Percentiles rank a stretch among this genome's conserved stretches.
Evolutionary conservation across 495 filamentous ascomycete species (phyloP).

Genomic region (Parathielavia hyrcaniae): DNA sequence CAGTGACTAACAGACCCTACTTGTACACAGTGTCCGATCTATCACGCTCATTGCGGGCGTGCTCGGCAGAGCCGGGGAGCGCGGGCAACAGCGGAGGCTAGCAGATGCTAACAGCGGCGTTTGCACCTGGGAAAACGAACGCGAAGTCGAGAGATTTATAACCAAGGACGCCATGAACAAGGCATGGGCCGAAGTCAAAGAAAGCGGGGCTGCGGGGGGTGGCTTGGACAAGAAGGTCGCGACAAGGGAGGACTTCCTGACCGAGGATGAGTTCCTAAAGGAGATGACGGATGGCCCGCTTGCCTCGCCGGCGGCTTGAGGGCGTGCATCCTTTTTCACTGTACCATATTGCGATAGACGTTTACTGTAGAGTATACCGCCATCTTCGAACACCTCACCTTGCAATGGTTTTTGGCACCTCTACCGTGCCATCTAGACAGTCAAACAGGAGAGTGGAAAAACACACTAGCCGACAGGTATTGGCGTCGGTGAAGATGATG

Average conservation of each 20-base stretch:
- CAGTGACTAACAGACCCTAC: background rate
- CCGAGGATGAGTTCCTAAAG: constrained; percentile 8
- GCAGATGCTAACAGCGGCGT: constrained; percentile 54
- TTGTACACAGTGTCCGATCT: constrained; percentile 70
- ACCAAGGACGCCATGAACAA: background rate
- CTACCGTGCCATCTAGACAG: too few species aligned
- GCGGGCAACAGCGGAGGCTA: constrained; percentile 61
- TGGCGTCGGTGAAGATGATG: too few species aligned
- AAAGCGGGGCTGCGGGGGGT: background rate
- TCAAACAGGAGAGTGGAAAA: too few species aligned
- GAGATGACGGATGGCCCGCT: background rate
- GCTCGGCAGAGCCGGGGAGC: constrained; percentile 75
- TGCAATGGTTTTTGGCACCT: background rate
- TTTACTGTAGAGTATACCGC: background rate
- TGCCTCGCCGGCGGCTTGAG: background rate
- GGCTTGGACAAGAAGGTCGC: background rate
- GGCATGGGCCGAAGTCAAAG: background rate
- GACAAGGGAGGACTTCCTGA: constrained; percentile 14
- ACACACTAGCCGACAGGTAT: too few species aligned
- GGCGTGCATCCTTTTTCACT: background rate
- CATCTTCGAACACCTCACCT: too few species aligned
- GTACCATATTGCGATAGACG: constrained; percentile 11
- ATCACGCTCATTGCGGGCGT: constrained; percentile 76
- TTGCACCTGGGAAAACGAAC: constrained; percentile 51
- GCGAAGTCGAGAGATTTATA: constrained; percentile 31